Evolutionary conservation across 1,284 basidiomycete genomes (phyloP).

Genomic region (Puccinia hordei): DNA sequence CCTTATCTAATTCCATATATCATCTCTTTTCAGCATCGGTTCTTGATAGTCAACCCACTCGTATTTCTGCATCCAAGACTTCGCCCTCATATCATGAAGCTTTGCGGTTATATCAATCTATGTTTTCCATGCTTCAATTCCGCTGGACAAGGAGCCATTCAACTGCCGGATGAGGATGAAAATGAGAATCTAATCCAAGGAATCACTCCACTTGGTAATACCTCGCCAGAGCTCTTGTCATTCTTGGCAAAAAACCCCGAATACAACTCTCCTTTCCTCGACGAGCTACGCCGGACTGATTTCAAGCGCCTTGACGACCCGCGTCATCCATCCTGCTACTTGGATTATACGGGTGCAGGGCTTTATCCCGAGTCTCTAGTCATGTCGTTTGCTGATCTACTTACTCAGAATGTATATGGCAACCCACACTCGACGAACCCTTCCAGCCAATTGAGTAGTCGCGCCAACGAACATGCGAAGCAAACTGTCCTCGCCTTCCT

Average conservation of each 20-base stretch:
- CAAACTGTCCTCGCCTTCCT: constrained; percentile 72
- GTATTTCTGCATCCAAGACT: background rate
- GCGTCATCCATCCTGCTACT: constrained; percentile 62
- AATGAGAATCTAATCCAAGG: background rate
- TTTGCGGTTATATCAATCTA: constrained; percentile 16
- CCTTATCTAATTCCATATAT: background rate
- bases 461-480: constrained; percentile 70
- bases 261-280: constrained; percentile 64
- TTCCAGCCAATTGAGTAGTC: constrained; percentile 71
- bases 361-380: constrained; percentile 75
- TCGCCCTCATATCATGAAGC: background rate
- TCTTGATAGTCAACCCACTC: background rate
- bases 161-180: constrained; percentile 24
- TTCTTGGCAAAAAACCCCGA: constrained; percentile 60
- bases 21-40: background rate
- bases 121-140: constrained; percentile 19
- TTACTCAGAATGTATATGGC: constrained; percentile 69
- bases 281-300: constrained; percentile 71
- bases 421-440: constrained; percentile 74
- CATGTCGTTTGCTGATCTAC: constrained; percentile 69
- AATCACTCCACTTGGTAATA: background rate
- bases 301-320: constrained; percentile 67
- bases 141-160: constrained; percentile 4
- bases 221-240: constrained; percentile 8
- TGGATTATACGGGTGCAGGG: constrained; percentile 79